Conservation (phyloP, 768 basidiomycete species). For the Albatrellus ellisii region DNA sequence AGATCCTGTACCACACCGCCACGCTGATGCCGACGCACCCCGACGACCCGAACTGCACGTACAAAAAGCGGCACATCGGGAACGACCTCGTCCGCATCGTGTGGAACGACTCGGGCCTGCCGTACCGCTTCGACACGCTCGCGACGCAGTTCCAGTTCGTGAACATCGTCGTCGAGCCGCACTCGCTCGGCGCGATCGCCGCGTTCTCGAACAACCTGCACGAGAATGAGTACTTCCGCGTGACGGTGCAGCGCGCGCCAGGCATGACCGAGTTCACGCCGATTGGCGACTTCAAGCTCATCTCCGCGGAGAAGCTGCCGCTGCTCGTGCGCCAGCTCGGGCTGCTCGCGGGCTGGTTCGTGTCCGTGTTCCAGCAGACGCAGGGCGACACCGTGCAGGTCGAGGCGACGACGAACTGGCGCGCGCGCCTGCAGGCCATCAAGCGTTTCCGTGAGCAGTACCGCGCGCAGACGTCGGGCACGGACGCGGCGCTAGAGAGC, state of each 20-base stretch:
- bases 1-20: conserved; percentile 89
- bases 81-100: conserved; percentile 95
- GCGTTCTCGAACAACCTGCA: conserved; percentile 76
- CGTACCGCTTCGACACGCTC: conserved; percentile 87
- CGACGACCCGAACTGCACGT: conserved; percentile 55
- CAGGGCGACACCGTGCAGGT: conserved; percentile 53
- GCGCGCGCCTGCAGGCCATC: conserved; percentile 66
- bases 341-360: conserved; percentile 82
- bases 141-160: conserved; percentile 92
- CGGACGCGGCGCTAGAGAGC: conserved; percentile 13
- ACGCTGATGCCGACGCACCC: conserved; percentile 87
- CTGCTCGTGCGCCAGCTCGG: conserved; percentile 82
- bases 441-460: conserved; percentile 48
- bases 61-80: conserved; percentile 94
- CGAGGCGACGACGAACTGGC: conserved; percentile 87
- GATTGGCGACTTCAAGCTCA: conserved; percentile 86
- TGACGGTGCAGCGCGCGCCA: conserved; percentile 75
- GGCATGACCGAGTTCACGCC: conserved; percentile 95
- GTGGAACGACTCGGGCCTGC: conserved; percentile 92
- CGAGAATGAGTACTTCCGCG: conserved; percentile 94
- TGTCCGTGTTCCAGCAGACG: conserved; percentile 68
- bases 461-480: conserved; percentile 16
- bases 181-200: conserved; percentile 71
- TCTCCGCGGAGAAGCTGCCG: conserved; percentile 80
- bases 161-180: conserved; percentile 94